These are phyloP conservation scores for Plasmodium gallinaceum DNA, from an alignment of 169 alveolate genomes.

Conservation along the genomic window DNA sequence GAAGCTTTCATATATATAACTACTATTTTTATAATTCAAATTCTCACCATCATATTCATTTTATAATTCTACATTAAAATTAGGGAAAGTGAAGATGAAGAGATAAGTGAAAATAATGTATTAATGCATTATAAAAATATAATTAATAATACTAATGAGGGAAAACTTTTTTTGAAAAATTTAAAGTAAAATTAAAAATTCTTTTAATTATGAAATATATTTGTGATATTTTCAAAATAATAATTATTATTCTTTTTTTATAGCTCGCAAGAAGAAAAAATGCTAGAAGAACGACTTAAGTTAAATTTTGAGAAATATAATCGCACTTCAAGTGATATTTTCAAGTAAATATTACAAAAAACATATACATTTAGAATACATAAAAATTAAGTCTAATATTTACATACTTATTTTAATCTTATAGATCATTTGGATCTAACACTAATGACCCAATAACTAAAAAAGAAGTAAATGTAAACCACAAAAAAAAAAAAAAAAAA, in stretches of 20 bases:
- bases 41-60: too few relatives aligned
- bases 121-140: conserved; percentile 21
- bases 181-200: conserved; percentile 10
- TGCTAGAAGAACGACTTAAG: conserved; percentile 63
- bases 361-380: not conserved
- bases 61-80: not conserved
- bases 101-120: conserved; percentile 48
- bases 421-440: not conserved
- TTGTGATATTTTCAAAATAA: not conserved
- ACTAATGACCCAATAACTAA: not conserved
- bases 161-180: conserved; percentile 24
- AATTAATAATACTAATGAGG: conserved; percentile 37
- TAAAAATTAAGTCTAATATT: not conserved
- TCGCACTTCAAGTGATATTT: conserved; percentile 8
- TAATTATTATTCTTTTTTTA: conserved; percentile 1
- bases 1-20: too few relatives aligned
- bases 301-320: conserved; percentile 49
- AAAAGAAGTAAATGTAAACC: not conserved
- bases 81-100: conserved; percentile 18
- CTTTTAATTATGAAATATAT: not conserved
- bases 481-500: not conserved
- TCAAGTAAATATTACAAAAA: conserved; percentile 26
- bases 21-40: too few relatives aligned
- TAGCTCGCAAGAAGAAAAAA: conserved; percentile 28
- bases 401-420: not conserved